Evolutionary conservation across 2,329 filamentous ascomycete genomes (phyloP).

Genomic region (Helotiales sp.): DNA sequence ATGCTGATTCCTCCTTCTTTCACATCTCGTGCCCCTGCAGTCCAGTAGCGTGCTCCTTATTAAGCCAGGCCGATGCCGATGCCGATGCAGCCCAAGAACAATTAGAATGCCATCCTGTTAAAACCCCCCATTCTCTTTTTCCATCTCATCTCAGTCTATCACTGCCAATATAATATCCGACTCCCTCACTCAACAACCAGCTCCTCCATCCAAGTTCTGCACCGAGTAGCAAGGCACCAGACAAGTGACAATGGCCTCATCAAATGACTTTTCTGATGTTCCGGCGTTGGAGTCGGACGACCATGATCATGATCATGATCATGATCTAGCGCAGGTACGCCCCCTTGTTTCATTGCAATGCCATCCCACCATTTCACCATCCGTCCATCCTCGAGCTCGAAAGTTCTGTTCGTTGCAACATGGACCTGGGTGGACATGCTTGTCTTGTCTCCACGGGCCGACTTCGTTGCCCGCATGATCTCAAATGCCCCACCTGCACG

Average conservation of each 20-base stretch:
- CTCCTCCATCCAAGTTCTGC: not conserved
- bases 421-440: too few species aligned
- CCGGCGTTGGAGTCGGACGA: constrained; percentile 15
- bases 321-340: constrained; percentile 34
- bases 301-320: too few species aligned
- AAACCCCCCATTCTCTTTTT: not conserved
- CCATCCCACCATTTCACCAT: too few species aligned
- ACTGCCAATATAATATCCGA: not conserved
- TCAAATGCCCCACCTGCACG: not conserved
- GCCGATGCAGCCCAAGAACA: not conserved
- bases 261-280: constrained; percentile 12
- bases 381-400: not conserved
- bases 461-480: too few species aligned
- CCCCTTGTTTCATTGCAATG: not conserved
- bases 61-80: not conserved
- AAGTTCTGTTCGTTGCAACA: not conserved
- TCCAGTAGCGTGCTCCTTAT: constrained; percentile 3
- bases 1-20: not conserved
- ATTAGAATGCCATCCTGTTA: not conserved
- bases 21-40: not conserved
- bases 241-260: constrained; percentile 10
- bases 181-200: not conserved
- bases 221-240: not conserved
- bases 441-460: too few species aligned
- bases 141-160: not conserved